phyloP scores from a whole-genome alignment of 805 yeast species.

The Starmerella roubikii region DNA sequence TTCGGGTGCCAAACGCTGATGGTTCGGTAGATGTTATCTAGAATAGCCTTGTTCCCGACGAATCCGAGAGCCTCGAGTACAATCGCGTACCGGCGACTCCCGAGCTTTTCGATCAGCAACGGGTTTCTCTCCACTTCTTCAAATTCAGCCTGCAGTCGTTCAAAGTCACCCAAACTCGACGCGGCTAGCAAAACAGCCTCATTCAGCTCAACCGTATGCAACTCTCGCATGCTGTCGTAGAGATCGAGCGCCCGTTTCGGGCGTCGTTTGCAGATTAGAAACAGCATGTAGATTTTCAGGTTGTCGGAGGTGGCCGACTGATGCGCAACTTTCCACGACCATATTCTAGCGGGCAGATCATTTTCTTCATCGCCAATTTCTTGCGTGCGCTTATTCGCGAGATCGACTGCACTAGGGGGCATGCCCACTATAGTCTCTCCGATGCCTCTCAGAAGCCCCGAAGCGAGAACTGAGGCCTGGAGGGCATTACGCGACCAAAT shows the following conservation, averaged over 20 bases:
- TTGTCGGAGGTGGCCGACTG: conserved; percentile 18
- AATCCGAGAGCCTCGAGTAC: conserved; percentile 48
- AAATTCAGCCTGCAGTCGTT: conserved; percentile 40
- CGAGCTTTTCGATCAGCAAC: conserved; percentile 10
- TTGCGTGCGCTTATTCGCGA: neutral
- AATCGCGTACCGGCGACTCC: conserved; percentile 42
- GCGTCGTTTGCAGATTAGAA: conserved; percentile 16
- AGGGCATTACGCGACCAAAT: neutral
- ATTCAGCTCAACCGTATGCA: conserved; percentile 37
- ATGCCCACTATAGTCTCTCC: neutral
- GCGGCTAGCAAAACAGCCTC: conserved; percentile 37
- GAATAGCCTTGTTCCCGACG: conserved; percentile 36
- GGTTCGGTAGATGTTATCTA: conserved; percentile 38
- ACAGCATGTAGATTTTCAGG: conserved; percentile 20
- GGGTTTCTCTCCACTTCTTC: conserved; percentile 24
- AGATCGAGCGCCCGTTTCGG: conserved; percentile 23
- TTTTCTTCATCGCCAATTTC: neutral
- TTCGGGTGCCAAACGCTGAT: conserved; percentile 33
- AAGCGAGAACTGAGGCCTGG: conserved; percentile 3
- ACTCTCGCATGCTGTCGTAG: conserved; percentile 29
- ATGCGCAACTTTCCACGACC: conserved; percentile 23
- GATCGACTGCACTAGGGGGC: neutral
- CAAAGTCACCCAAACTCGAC: conserved; percentile 39
- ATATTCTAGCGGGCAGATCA: conserved; percentile 15
- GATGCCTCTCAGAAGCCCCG: conserved; percentile 5